Percentiles rank a stretch among this genome's conserved stretches.
Evolutionary conservation across 2,329 filamentous ascomycete genomes (phyloP).

Genomic region (Fusarium sublunatum): DNA sequence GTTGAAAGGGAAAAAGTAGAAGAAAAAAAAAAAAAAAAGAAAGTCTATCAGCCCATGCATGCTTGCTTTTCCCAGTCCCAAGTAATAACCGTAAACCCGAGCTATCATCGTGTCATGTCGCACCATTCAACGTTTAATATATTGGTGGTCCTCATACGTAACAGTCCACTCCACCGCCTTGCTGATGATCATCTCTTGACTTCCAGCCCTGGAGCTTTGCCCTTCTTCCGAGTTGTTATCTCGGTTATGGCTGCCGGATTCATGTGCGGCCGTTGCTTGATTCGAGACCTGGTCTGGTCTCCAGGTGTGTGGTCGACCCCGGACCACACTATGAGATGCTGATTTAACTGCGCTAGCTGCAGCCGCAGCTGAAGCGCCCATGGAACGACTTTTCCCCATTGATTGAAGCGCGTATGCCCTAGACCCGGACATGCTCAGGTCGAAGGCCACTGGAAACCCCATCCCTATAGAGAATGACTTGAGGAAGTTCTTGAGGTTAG

Average conservation of each 20-base stretch:
- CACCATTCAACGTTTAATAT: not conserved
- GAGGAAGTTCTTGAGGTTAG: conserved; percentile 39
- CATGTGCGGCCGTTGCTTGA: not conserved
- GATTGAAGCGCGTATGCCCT: conserved; percentile 33
- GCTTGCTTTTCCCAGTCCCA: too few species aligned
- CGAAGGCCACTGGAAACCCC: conserved; percentile 34
- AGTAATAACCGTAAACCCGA: too few species aligned
- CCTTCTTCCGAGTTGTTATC: conserved; percentile 28
- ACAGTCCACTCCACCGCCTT: conserved; percentile 36
- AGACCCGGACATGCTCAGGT: conserved; percentile 13
- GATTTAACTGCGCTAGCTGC: not conserved
- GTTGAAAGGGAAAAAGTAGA: too few species aligned
- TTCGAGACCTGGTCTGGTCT: conserved; percentile 26
- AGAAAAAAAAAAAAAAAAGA: too few species aligned
- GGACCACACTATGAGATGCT: conserved; percentile 7
- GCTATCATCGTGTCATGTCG: too few species aligned
- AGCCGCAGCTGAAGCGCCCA: conserved; percentile 10
- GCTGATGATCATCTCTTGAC: conserved; percentile 40
- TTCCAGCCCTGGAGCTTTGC: conserved; percentile 27
- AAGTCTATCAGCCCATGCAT: too few species aligned
- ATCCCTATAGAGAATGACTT: conserved; percentile 40
- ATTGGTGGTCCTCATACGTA: conserved; percentile 22
- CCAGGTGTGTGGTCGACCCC: conserved; percentile 26
- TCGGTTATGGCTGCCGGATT: conserved; percentile 4
- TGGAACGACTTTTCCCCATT: conserved; percentile 20